Evolutionary conservation across 257 asterid genomes (phyloP).

Genomic region (Leonotis leonurus): DNA sequence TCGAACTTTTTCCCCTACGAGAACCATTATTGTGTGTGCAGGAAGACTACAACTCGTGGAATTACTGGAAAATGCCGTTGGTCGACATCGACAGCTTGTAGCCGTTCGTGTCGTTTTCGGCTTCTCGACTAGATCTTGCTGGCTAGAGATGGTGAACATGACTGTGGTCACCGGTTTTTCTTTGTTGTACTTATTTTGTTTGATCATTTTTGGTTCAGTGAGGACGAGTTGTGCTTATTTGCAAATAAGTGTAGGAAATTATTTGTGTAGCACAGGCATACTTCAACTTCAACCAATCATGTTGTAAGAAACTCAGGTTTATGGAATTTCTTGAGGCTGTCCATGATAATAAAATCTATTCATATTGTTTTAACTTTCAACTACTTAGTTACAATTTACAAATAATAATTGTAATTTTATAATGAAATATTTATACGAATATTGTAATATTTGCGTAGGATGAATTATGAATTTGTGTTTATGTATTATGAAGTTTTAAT

Average conservation of each 20-base stretch:
- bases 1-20: too few relatives aligned
- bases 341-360: neutral
- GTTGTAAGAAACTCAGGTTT: conserved; percentile 12
- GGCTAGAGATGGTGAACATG: conserved; percentile 24
- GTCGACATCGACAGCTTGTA: conserved; percentile 45
- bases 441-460: too few relatives aligned
- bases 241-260: conserved; percentile 14
- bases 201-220: neutral
- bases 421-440: too few relatives aligned
- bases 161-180: conserved; percentile 18
- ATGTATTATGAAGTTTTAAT: too few relatives aligned
- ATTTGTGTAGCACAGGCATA: too few relatives aligned
- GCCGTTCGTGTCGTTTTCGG: neutral
- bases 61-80: conserved; percentile 85
- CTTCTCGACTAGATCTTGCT: too few relatives aligned
- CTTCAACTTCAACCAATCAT: conserved; percentile 4
- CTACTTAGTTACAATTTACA: neutral
- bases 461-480: too few relatives aligned
- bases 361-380: neutral
- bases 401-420: too few relatives aligned
- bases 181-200: neutral
- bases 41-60: conserved; percentile 91
- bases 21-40: conserved; percentile 21
- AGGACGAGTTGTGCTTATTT: neutral
- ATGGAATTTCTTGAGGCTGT: neutral